A percentile compares a stretch with the other conserved stretches of the same genome.
phyloP scores from a whole-genome alignment of 805 yeast genomes.

The Debaryomyces tyrocola region DNA sequence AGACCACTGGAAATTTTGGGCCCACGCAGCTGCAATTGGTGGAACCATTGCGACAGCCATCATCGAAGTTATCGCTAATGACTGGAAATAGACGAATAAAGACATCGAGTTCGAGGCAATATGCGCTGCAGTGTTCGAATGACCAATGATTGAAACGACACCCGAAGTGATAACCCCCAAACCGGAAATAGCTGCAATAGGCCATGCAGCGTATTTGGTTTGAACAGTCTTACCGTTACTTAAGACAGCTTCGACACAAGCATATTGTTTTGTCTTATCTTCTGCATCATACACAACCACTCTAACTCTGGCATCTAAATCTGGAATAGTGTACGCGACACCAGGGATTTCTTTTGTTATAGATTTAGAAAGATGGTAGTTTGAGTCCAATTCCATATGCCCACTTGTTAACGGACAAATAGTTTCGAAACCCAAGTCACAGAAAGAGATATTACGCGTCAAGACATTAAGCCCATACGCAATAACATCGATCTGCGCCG shows the following conservation, averaged over 20 bases:
- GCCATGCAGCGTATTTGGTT: slow-evolving; percentile 92
- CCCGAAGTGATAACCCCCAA: slow-evolving; percentile 87
- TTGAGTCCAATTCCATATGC: slow-evolving; percentile 68
- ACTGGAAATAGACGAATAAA: slow-evolving; percentile 89
- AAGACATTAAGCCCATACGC: slow-evolving; percentile 79
- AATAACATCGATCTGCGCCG: slow-evolving; percentile 63
- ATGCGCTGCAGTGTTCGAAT: slow-evolving; percentile 91
- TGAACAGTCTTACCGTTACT: slow-evolving; percentile 92
- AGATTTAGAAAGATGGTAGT: slow-evolving; percentile 41
- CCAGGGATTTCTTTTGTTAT: slow-evolving; percentile 64
- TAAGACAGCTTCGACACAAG: slow-evolving; percentile 88
- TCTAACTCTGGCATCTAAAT: slow-evolving; percentile 86
- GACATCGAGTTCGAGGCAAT: slow-evolving; percentile 96
- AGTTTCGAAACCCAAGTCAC: slow-evolving; percentile 53
- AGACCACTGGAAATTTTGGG: slow-evolving; percentile 95
- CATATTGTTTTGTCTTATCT: slow-evolving; percentile 53
- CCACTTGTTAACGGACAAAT: slow-evolving; percentile 87
- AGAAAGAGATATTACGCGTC: slow-evolving; percentile 56
- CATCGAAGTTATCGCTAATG: slow-evolving; percentile 89
- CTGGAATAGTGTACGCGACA: slow-evolving; percentile 88
- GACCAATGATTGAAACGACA: slow-evolving; percentile 81
- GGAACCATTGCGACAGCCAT: slow-evolving; percentile 92
- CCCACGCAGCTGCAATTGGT: slow-evolving; percentile 98
- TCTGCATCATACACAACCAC: slow-evolving; percentile 60
- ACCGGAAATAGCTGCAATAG: slow-evolving; percentile 89